A percentile compares a stretch with the other conserved stretches of the same genome.
Conservation (phyloP, 176 grass and related monocot species). For the Rhynchospora tenuis region DNA sequence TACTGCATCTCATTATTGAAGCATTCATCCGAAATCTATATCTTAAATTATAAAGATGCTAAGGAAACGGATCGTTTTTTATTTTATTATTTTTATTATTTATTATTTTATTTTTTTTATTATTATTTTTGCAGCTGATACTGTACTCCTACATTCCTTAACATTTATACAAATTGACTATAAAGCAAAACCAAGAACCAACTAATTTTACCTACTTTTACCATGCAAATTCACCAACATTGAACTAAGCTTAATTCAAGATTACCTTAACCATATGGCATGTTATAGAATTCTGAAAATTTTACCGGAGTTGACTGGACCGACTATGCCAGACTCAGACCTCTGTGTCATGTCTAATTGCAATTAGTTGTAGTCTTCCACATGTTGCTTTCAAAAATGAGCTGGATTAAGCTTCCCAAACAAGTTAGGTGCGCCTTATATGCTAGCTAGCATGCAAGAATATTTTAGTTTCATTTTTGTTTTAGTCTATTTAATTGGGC, state of each 20-base stretch:
- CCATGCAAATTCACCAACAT: neutral
- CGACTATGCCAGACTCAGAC: neutral
- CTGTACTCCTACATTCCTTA: neutral
- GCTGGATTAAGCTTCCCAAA: constrained; percentile 10
- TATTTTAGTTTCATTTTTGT: neutral
- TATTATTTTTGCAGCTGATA: neutral
- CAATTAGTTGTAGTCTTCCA: neutral
- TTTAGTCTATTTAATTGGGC: constrained; percentile 8
- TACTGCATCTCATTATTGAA: too few relatives aligned
- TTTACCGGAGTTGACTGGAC: neutral
- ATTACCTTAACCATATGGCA: too few relatives aligned
- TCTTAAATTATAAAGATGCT: too few relatives aligned
- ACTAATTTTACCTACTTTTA: neutral
- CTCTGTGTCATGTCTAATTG: neutral
- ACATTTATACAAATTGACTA: neutral
- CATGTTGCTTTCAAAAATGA: constrained; percentile 24
- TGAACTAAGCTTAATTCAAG: neutral
- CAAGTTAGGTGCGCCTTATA: constrained; percentile 6
- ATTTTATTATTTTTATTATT: too few relatives aligned
- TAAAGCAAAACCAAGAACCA: neutral
- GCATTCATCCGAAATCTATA: too few relatives aligned
- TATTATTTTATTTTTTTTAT: too few relatives aligned
- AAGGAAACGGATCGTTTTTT: too few relatives aligned
- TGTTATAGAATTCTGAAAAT: neutral
- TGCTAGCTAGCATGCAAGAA: constrained; percentile 6